A percentile compares a stretch with the other conserved stretches of the same genome.
Evolutionary conservation across 2,329 filamentous ascomycete species (phyloP).

Genomic region (Tolypocladium nubicola): DNA sequence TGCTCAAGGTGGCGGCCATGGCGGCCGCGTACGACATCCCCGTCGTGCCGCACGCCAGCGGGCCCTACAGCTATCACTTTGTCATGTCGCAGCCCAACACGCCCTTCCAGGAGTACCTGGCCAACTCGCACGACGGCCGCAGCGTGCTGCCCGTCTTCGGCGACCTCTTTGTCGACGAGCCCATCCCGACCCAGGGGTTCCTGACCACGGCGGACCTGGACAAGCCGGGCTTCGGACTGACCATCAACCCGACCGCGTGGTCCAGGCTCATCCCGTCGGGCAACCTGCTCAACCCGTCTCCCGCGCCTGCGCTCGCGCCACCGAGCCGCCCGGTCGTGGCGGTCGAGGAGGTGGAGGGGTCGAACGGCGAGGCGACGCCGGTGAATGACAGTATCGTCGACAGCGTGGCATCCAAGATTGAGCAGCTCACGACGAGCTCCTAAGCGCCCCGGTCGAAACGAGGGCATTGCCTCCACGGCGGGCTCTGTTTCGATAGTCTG

Average conservation of each 20-base stretch:
- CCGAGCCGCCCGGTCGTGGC: neutral
- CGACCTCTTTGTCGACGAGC: slow-evolving; percentile 82
- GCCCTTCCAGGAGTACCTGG: slow-evolving; percentile 92
- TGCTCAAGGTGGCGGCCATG: slow-evolving; percentile 81
- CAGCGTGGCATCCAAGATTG: neutral
- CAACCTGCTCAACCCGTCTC: slow-evolving; percentile 58
- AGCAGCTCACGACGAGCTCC: neutral
- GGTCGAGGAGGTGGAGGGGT: slow-evolving; percentile 13
- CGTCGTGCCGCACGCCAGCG: slow-evolving; percentile 88
- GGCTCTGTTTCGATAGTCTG: too few relatives aligned
- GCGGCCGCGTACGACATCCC: slow-evolving; percentile 89
- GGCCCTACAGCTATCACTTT: slow-evolving; percentile 93
- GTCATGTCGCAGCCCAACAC: slow-evolving; percentile 88
- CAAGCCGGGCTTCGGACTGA: slow-evolving; percentile 83
- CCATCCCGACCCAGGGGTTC: slow-evolving; percentile 74
- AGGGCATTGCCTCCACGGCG: neutral
- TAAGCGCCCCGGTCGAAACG: neutral
- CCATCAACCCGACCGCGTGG: slow-evolving; percentile 65
- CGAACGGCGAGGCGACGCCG: neutral
- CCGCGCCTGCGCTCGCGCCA: slow-evolving; percentile 32
- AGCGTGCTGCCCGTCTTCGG: slow-evolving; percentile 87
- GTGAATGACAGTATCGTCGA: neutral
- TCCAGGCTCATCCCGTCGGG: slow-evolving; percentile 65
- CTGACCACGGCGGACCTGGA: slow-evolving; percentile 72
- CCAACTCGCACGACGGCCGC: slow-evolving; percentile 85